Base-by-base conservation (phyloP, 116 monocot genomes). In the Iris pallida region DNA sequence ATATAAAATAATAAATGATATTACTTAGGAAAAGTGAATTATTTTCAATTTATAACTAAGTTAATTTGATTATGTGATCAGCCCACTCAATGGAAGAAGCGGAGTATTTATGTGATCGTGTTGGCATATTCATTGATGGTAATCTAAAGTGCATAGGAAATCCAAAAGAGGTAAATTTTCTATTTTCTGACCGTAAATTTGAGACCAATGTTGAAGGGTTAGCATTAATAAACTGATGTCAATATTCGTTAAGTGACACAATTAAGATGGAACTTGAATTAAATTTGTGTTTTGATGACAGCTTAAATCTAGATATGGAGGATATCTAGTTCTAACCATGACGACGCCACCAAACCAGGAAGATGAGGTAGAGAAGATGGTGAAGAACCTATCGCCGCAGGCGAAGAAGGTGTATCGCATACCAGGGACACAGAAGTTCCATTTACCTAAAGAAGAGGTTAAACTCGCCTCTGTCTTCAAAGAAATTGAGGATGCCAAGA, bases 21-120 rank as follows among this genome's bases (percentile, higher is more conserved):
- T 30, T 30, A 1, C 30, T 30, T 30, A 30, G 30, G 0, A 30
- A 30, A 30, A 30, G 30, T 30, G 30, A 30, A 30, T 30, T 30
- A 30, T 30, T 30, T 30, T 30, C 30, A 30, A 1, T 30, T 30
- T 30, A 30, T 30, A 30, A 30, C 30, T 3, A 3, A 30, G 30
- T 30, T 30, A 30, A 30, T 58, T 20, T 20, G 15, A n/a, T 60
- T 43, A 61, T 69, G 55, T n/a, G n/a, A n/a, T 62, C 75, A 82
- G 82, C 82, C 15, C 82, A 82, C 44, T 82, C 78, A 47, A 82
- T 82, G 82, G 82, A 82, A 42, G 82, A 82, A 56, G 83, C 83
- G 18, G 83, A 83, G 63, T 71, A 69, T 46, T 60, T 83, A 42
- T 83, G 83, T 61, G 83, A 83, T 45, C 46, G 83, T n/a, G 65